Evolutionary conservation across 148 eudicot genomes (phyloP).

Genomic region (Arbutus unedo): DNA sequence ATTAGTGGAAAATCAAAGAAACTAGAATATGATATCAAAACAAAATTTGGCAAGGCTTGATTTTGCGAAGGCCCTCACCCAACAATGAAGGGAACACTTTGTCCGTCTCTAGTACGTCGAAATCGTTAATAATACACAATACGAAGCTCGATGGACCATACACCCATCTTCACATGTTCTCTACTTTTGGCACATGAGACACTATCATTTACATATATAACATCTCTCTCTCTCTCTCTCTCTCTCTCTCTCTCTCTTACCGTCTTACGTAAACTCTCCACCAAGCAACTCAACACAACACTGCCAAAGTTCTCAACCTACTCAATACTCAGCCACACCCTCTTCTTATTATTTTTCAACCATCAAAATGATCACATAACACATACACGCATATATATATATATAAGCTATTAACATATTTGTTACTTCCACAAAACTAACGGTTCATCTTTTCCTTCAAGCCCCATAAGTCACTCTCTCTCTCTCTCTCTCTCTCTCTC

Average conservation of each 20-base stretch:
- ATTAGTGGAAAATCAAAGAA: background rate
- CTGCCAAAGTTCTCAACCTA: constrained; percentile 2
- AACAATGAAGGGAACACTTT: no score
- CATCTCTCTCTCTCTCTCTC: background rate
- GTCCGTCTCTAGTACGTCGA: no score
- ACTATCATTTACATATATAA: background rate
- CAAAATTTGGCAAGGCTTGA: background rate
- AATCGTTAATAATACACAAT: no score
- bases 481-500: constrained; percentile 5
- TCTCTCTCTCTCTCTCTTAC: background rate
- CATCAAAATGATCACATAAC: background rate
- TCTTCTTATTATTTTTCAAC: no score
- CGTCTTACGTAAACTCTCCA: constrained; percentile 15
- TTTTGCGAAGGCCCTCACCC: background rate
- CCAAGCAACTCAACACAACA: constrained; percentile 10
- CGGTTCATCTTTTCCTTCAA: background rate
- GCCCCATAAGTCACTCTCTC: constrained; percentile 1
- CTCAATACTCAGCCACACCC: background rate
- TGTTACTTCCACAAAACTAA: background rate
- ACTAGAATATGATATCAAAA: background rate
- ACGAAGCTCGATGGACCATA: background rate
- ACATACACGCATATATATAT: background rate
- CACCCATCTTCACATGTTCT: constrained; percentile 7
- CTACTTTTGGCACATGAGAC: background rate
- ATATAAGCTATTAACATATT: background rate